Evolutionary conservation across 148 eudicot genomes (phyloP).

Genomic region (Vaccinium vitisidaea): DNA sequence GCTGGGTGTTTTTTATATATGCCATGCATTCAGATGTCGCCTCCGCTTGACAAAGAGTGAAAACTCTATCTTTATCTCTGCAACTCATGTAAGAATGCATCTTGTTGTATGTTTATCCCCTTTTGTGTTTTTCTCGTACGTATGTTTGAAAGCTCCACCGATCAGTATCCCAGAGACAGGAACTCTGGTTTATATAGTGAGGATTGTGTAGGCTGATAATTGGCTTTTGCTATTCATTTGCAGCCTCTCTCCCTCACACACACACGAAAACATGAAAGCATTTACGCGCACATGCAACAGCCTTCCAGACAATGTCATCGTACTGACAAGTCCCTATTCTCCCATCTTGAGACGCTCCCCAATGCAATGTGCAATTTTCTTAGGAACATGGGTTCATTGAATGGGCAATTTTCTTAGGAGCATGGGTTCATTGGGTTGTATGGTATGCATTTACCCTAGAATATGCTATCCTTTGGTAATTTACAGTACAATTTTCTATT

Average conservation of each 20-base stretch:
- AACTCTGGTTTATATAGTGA: neutral
- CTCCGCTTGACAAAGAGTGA: too few relatives aligned
- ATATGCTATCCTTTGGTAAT: neutral
- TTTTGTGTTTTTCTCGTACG: neutral
- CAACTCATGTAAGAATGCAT: neutral
- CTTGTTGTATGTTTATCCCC: too few relatives aligned
- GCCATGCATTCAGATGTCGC: too few relatives aligned
- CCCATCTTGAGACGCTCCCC: neutral
- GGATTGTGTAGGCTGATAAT: neutral
- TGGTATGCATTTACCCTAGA: neutral
- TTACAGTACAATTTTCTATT: too few relatives aligned
- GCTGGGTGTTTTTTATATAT: too few relatives aligned
- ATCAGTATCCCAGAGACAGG: neutral
- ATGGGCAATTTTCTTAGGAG: neutral
- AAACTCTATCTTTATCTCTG: too few relatives aligned
- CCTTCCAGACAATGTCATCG: too few relatives aligned
- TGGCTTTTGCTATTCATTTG: neutral
- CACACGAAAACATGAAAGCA: neutral
- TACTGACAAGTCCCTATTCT: too few relatives aligned
- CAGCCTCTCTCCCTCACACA: neutral
- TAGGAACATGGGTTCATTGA: neutral
- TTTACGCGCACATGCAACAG: too few relatives aligned
- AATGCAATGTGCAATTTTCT: neutral
- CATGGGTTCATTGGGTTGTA: neutral
- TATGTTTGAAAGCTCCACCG: neutral